phyloP scores from a whole-genome alignment of 2,329 filamentous ascomycete species.

The Blumeria graminis region DNA sequence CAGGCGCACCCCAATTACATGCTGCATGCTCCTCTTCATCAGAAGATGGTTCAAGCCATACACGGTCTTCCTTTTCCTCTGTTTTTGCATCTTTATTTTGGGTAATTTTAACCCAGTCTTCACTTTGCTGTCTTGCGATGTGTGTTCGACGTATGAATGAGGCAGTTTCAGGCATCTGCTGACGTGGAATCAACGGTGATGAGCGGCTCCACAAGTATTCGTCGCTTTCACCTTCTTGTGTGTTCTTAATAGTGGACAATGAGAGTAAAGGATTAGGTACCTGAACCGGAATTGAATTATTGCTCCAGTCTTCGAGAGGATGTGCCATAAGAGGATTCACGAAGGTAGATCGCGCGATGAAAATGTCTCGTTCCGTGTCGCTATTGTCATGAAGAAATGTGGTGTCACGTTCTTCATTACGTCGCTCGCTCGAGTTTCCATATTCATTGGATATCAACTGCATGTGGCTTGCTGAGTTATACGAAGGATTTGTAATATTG shows the following conservation, averaged over 20 bases:
- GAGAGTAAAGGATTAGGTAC: background rate
- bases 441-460: constrained; percentile 3
- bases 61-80: constrained; percentile 9
- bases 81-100: constrained; percentile 7
- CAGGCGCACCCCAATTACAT: constrained; percentile 13
- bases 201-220: background rate
- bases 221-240: background rate
- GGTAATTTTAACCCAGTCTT: constrained; percentile 14
- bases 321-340: background rate
- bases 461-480: constrained; percentile 4
- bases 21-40: constrained; percentile 12
- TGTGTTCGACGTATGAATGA: background rate
- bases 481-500: constrained; percentile 4
- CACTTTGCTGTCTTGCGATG: constrained; percentile 6
- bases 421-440: constrained; percentile 4
- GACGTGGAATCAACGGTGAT: background rate
- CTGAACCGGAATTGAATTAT: no score
- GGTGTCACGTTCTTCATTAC: constrained; percentile 16
- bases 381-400: constrained; percentile 29
- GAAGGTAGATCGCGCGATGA: background rate
- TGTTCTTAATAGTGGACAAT: background rate
- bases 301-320: no score
- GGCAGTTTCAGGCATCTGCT: background rate
- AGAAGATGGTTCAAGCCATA: constrained; percentile 15
- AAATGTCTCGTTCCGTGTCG: constrained; percentile 21